Evolutionary conservation across 140 eudicot genomes (phyloP).

Genomic region (Senecio squalidus): DNA sequence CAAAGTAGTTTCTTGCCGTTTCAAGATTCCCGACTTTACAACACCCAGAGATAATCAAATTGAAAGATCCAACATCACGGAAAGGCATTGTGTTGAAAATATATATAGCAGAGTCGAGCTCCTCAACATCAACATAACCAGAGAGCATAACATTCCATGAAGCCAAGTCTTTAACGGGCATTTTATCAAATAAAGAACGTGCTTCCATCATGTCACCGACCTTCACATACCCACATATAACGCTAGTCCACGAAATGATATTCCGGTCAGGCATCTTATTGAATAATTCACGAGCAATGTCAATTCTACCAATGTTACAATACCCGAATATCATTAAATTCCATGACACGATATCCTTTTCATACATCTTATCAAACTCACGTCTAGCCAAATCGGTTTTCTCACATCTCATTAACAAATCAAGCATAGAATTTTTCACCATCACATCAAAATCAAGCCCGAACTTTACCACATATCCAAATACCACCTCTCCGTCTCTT

Average conservation of each 20-base stretch:
- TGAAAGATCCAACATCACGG: constrained; percentile 43
- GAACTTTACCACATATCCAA: constrained; percentile 33
- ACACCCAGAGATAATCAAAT: constrained; percentile 39
- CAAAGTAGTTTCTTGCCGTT: constrained; percentile 29
- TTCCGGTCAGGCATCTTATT: constrained; percentile 36
- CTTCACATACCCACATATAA: constrained; percentile 39
- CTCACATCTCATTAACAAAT: constrained; percentile 49
- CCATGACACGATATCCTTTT: constrained; percentile 49
- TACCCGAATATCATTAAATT: constrained; percentile 48
- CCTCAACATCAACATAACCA: constrained; percentile 36
- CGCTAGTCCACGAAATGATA: constrained; percentile 47
- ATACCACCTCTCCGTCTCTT: constrained; percentile 27
- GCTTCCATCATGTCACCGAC: constrained; percentile 40
- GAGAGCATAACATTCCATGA: constrained; percentile 54
- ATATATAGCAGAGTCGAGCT: constrained; percentile 28
- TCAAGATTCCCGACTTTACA: constrained; percentile 35
- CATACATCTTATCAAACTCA: constrained; percentile 42
- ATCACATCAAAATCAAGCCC: constrained; percentile 37
- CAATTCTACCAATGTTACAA: constrained; percentile 32
- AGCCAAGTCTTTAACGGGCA: constrained; percentile 52
- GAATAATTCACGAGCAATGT: constrained; percentile 36
- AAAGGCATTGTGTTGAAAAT: constrained; percentile 32
- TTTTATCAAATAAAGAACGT: constrained; percentile 32
- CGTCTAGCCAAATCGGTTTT: constrained; percentile 31
- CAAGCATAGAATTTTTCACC: constrained; percentile 48